Base-by-base conservation (phyloP, 768 basidiomycete genomes). In the Phaeotremella fagi region DNA sequence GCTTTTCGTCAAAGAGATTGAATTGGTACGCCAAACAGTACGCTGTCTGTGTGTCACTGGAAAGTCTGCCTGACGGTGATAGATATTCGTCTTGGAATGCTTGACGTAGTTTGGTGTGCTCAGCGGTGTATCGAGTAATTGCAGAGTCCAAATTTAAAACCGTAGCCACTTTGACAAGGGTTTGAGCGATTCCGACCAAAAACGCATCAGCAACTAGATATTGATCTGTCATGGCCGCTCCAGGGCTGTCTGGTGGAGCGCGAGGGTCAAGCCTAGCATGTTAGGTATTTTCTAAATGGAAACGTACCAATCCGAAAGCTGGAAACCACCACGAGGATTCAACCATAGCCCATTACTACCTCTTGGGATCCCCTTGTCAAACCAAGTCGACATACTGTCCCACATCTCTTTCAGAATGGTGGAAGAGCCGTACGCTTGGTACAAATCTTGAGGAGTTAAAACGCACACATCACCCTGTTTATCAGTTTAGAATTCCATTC, bases 231-330 rank as follows among this genome's bases (percentile, higher is more conserved):
- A 33, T 48, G 20, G 59, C 59, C 22, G 60, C 47, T 9, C 37
- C 50, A 15, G 64, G 64, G 22, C 27, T 37, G 1, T 61, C 50
- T 2, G 62, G 59, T 3, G 64, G 58, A 4, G 71, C 71, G 37
- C 41, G 52, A 2, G 71, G 71, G 27, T 63, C 69, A 15, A 72
- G 59, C 71, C 71, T 70, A 47, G 70, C 71, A 1, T n/a, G n/a
- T n/a, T n/a, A n/a, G n/a, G n/a, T n/a, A n/a, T n/a, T n/a, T n/a
- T n/a, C n/a, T n/a, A n/a, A n/a, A n/a, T n/a, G n/a, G n/a, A n/a
- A n/a, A n/a, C n/a, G n/a, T n/a, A n/a, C n/a, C n/a, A n/a, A n/a
- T n/a, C n/a, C n/a, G n/a, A n/a, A n/a, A n/a, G n/a, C n/a, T n/a
- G n/a, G n/a, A n/a, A 2, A 22, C 2, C 3, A 45, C 25, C 1